Evolutionary conservation across 768 basidiomycete genomes (phyloP).

Genomic region (Amyloporia xantha): DNA sequence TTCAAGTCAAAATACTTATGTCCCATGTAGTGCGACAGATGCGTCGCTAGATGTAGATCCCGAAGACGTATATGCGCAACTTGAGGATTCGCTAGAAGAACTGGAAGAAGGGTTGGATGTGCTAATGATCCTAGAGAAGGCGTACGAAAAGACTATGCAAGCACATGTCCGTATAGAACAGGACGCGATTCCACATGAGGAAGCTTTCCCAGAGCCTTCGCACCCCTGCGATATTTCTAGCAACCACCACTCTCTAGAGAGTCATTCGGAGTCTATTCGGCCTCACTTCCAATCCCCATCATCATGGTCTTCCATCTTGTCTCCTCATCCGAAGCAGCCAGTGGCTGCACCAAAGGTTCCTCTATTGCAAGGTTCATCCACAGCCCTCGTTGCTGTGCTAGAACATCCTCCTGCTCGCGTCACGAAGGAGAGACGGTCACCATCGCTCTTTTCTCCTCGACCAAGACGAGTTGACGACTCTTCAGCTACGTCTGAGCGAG

Average conservation of each 20-base stretch:
- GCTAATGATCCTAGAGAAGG: conserved; percentile 60
- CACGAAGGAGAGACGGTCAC: not conserved
- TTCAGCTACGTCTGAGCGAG: conserved; percentile 36
- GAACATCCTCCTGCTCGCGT: conserved; percentile 30
- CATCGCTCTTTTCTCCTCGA: conserved; percentile 11
- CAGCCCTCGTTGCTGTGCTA: conserved; percentile 60
- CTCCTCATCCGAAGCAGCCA: not conserved
- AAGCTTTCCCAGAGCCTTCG: conserved; percentile 7
- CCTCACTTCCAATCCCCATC: not conserved
- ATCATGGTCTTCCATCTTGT: not conserved
- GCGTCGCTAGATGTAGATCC: conserved; percentile 6
- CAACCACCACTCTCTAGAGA: not conserved
- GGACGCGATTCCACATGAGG: not conserved
- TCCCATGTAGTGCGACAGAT: too few relatives aligned
- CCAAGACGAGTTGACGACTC: conserved; percentile 4
- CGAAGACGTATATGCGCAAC: conserved; percentile 38
- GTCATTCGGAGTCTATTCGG: not conserved
- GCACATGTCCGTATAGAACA: conserved; percentile 35
- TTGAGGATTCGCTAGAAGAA: conserved; percentile 47
- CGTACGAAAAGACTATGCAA: conserved; percentile 59
- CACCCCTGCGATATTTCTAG: not conserved
- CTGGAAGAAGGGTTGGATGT: conserved; percentile 67
- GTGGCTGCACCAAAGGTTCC: conserved; percentile 21
- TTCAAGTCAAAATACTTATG: too few relatives aligned
- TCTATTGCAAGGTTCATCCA: conserved; percentile 57